A percentile compares a stretch with the other conserved stretches of the same genome.
phyloP scores from a whole-genome alignment of 768 basidiomycete genomes.

The Bullera alba region DNA sequence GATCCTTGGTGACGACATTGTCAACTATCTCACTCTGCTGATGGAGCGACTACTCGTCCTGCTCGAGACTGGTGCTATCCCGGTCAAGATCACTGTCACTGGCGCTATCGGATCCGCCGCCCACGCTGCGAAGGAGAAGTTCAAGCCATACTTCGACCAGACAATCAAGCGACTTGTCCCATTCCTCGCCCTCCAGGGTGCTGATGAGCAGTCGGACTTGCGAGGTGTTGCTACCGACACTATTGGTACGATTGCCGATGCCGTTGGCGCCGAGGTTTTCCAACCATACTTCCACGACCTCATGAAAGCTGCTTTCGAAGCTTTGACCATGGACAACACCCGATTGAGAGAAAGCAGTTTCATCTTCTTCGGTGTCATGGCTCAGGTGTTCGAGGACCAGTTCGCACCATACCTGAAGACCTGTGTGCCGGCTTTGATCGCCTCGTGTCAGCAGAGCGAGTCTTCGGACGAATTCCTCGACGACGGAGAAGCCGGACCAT shows the following conservation, averaged over 20 bases:
- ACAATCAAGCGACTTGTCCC: slow-evolving; percentile 82
- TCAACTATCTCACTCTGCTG: slow-evolving; percentile 82
- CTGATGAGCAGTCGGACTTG: slow-evolving; percentile 87
- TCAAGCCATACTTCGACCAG: slow-evolving; percentile 87
- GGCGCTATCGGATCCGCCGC: slow-evolving; percentile 98
- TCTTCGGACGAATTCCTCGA: slow-evolving; percentile 55
- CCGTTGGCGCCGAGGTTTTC: slow-evolving; percentile 89
- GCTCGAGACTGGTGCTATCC: slow-evolving; percentile 74
- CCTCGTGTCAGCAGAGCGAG: slow-evolving; percentile 76
- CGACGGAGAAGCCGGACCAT: slow-evolving; percentile 50
- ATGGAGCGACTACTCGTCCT: slow-evolving; percentile 88
- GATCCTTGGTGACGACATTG: slow-evolving; percentile 78
- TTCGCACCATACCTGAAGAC: slow-evolving; percentile 78
- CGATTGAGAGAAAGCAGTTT: slow-evolving; percentile 90
- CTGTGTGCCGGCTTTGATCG: slow-evolving; percentile 77
- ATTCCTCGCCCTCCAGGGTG: slow-evolving; percentile 71
- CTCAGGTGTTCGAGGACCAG: slow-evolving; percentile 90
- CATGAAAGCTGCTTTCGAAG: slow-evolving; percentile 92
- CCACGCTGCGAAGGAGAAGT: slow-evolving; percentile 84
- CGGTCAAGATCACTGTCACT: slow-evolving; percentile 88
- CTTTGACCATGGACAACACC: slow-evolving; percentile 70
- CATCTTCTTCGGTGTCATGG: slow-evolving; percentile 98
- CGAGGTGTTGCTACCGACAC: slow-evolving; percentile 98
- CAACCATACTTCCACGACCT: slow-evolving; percentile 89
- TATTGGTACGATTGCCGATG: slow-evolving; percentile 96